Base-by-base conservation (phyloP, 805 yeast genomes). In the Candida railenensis region DNA sequence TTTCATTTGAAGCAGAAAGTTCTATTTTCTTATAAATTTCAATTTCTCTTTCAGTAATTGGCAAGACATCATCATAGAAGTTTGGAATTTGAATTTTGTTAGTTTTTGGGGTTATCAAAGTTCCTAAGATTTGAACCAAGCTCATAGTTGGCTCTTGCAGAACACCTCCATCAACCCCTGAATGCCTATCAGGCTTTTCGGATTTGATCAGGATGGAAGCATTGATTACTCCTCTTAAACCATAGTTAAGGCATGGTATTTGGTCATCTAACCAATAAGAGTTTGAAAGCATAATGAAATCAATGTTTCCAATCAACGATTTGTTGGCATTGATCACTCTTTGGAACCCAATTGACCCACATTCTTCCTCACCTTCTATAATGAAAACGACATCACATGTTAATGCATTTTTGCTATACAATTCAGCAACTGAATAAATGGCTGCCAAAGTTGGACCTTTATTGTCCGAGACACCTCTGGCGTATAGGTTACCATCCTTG, bases 121-220 rank as follows among this genome's bases (percentile, higher is more conserved):
- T 77, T 1, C 92, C 78, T 19, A 91, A 66, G 15, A 92, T 58
- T 44, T 83, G 85, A 36, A 91, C 77, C 63, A 92, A 65, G 59
- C 92, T 98, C 69, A 88, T 80, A 0, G 95, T 83, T 2, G 99
- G 97, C 56, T 92, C 99, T 47, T 86, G 76, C 50, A 81, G 79
- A 7, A 86, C 83, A 48, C 98, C 98, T 43, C 99, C 99, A 66
- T 90, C 95, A 8, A 94, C 94, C 51, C 99, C 99, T 0, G 97
- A 89, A 61, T 94, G 99, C 48, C 96, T 72, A 63, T 94, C 97
- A 1, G 95, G 96, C 48, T 76, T 76, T 52, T 84, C 91, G 43
- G 90, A 81, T 47, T 73, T 70, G 9, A 94, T 74, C 32, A 80
- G 81, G 2, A 94, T 78, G n/a, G 82, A 73, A 1, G 89, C 85